Percentiles rank a stretch among this genome's conserved stretches.
phyloP scores from a whole-genome alignment of 805 yeast genomes.

The Zygosaccharomyces bailii region DNA sequence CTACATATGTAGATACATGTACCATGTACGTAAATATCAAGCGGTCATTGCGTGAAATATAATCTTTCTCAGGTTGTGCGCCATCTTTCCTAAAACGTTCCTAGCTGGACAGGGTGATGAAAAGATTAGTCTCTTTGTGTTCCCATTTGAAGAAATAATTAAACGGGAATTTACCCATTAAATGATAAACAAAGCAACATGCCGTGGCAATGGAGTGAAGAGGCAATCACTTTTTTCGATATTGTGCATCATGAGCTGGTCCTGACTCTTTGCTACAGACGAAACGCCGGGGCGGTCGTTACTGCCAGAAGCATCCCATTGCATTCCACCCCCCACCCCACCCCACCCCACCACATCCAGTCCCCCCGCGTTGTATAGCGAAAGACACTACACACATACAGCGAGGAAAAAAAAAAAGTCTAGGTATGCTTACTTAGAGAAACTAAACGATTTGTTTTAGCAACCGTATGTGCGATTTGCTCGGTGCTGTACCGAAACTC shows the following conservation, averaged over 20 bases:
- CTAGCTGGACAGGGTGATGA: slow-evolving; percentile 2
- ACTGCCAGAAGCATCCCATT: not conserved
- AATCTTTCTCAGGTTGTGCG: slow-evolving; percentile 7
- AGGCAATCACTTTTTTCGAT: not conserved
- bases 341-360: not conserved
- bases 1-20: not conserved
- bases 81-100: slow-evolving; percentile 7
- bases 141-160: slow-evolving; percentile 8
- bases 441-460: not conserved
- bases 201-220: slow-evolving; percentile 1
- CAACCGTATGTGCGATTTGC: not conserved
- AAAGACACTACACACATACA: not conserved
- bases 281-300: not conserved
- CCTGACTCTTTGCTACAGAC: slow-evolving; percentile 1
- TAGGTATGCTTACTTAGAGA: no score
- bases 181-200: slow-evolving; percentile 8
- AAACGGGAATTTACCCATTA: not conserved
- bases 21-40: not conserved
- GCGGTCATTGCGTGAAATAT: slow-evolving; percentile 8
- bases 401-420: not conserved
- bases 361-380: not conserved
- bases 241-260: slow-evolving; percentile 2
- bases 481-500: not conserved
- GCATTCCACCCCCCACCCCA: not conserved
- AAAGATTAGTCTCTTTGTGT: not conserved